Evolutionary conservation across 768 basidiomycete genomes (phyloP), one percentile per base, ranked within the genome.

Genomic region (Tricholomella constricta): DNA sequence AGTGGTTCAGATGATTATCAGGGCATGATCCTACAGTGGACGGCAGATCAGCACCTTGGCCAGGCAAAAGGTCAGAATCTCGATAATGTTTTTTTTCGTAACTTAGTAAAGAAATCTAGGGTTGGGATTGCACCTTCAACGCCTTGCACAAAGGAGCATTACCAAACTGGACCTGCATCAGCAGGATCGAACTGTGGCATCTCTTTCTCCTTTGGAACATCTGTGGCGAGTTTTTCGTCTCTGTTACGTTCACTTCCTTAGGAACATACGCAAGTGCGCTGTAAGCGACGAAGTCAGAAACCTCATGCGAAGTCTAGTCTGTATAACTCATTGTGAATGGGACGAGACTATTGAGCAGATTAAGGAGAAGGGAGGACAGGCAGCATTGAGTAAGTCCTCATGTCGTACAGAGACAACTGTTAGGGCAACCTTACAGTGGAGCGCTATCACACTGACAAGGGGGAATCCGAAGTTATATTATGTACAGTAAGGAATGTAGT

Each of bases 111-210:
- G 5, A 22, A 37, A 23, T n/a, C n/a, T 14, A 67, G 66, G 63
- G 7, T 44, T 69, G 2, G 66, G 68, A 0, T 58, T 65, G 3
- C 54, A 64, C 58, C 49, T 65, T 9, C 48, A 65, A 31, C 31
- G 31, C 0, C 40, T 58, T 6, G 55, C 56, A 0, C 43, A 53
- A 9, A 9, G 17, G n/a, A 26, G 51, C 31, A 31, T 32, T 0
- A 11, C 17, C 10, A 53, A 54, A 31, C 31, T 8, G 6, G 62
- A 69, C 32, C 49, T 69, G 2, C 62, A 66, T 54, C 41, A 69
- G 32, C 62, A 59, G 2, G 11, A 45, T 19, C 51, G 58, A 0
- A 26, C 31, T 0, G 34, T 65, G 2, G 37, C 51, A 23, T 22
- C 32, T 19, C 52, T 69, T 1, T 17, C 29, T 7, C 54, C 53